Percentiles rank a stretch among this genome's conserved stretches.
Evolutionary conservation across 2,329 filamentous ascomycete species (phyloP).

Genomic region (Neofusicoccum kwambonambiense): DNA sequence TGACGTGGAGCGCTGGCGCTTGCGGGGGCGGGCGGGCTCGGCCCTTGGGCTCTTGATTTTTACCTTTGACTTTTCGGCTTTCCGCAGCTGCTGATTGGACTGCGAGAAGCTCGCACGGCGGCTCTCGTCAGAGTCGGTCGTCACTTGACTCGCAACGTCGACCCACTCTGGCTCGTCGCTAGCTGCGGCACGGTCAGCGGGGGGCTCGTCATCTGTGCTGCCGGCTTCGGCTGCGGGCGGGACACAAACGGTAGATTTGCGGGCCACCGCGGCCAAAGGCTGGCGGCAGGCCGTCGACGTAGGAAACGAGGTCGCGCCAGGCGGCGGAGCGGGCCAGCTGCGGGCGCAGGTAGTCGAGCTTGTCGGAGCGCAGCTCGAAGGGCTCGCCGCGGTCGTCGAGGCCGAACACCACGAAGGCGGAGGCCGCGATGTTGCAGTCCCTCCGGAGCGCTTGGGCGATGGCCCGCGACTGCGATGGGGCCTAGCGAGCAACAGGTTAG

Average conservation of each 20-base stretch:
- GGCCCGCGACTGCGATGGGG: constrained; percentile 7
- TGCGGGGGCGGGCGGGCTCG: constrained; percentile 1
- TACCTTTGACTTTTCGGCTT: constrained; percentile 4
- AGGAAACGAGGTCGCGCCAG: constrained; percentile 5
- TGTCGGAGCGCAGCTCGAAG: constrained; percentile 10
- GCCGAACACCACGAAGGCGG: constrained; percentile 14
- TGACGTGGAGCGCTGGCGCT: constrained; percentile 17
- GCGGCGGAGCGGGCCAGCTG: background rate
- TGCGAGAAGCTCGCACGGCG: constrained; percentile 9
- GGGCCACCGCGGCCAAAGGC: constrained; percentile 5
- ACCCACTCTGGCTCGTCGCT: constrained; percentile 15
- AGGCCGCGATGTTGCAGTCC: constrained; percentile 7
- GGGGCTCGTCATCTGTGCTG: background rate
- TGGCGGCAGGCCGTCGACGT: background rate
- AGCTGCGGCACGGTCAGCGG: constrained; percentile 17
- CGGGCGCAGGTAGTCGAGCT: background rate
- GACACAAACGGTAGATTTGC: constrained; percentile 14
- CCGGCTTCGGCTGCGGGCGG: constrained; percentile 6
- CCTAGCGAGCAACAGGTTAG: constrained; percentile 16
- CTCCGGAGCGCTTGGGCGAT: constrained; percentile 1
- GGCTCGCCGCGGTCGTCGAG: constrained; percentile 13
- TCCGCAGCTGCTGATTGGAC: constrained; percentile 8
- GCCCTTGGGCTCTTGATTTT: constrained; percentile 11
- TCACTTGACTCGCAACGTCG: constrained; percentile 13
- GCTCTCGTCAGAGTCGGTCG: constrained; percentile 17